Evolutionary conservation across 805 yeast genomes (phyloP), one percentile per base, ranked within the genome.

Genomic region (Blastobotrys parvus): DNA sequence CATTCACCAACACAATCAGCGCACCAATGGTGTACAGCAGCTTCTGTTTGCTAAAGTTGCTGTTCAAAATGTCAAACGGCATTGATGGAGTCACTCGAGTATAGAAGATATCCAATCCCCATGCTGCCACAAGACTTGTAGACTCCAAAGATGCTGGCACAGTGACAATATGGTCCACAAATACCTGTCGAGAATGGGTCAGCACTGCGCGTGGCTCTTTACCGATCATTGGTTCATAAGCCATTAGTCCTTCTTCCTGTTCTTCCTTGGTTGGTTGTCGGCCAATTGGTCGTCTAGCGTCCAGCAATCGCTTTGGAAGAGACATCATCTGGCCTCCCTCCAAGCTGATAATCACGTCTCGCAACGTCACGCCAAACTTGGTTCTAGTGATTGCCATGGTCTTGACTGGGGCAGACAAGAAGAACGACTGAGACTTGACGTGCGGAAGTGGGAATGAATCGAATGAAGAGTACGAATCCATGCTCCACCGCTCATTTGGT

Each of bases 1-100:
- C 41, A 17, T 36, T 19, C 17, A 44, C 48, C 3, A 42, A 35
- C 4, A 43, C 37, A 13, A 39, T 18, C 38, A 89, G 65, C 0
- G 71, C 67, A 0, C 63, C 60, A 2, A 89, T 70, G 1, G 95
- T 84, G 4, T 69, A 48, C 4, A 82, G 38, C 35, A 90, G 70
- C 51, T 78, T 80, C 11, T 66, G 57, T 55, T 77, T 82, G 53
- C 81, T 86, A 57, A 92, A 92, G 41, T 71, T 69, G 23, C 70
- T 64, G 20, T 79, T 74, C 59, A 90, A 69, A 40, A 76, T 68
- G 63, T 90, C 98, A 62, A 85, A 89, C 32, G 86, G 84, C 35
- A 75, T 75, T 0, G 96, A 85, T 0, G 97, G 96, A 40, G 82
- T 74, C 15, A 83, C 70, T 44, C 77, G 69, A 0, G 94, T 80